Conservation (phyloP, 306 rosid species). For the Carpinus viminea region DNA sequence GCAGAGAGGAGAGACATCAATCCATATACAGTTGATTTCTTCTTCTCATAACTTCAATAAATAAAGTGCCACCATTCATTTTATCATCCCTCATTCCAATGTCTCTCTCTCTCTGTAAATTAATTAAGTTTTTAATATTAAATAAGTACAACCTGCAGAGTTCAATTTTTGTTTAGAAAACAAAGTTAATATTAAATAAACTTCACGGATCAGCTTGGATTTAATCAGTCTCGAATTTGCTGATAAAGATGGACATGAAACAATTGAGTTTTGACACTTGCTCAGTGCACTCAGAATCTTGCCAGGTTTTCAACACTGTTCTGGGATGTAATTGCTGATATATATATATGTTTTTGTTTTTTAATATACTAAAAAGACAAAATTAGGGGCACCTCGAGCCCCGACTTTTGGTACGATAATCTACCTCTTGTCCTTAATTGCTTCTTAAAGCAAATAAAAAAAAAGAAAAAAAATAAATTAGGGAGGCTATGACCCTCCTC, state of each 20-base stretch:
- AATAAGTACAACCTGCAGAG: neutral
- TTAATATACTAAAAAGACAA: too few relatives aligned
- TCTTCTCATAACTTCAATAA: neutral
- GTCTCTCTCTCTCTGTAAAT: neutral
- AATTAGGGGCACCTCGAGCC: too few relatives aligned
- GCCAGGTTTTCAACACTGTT: neutral
- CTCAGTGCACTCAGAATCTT: neutral
- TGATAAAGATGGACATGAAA: constrained; percentile 5
- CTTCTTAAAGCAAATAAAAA: too few relatives aligned
- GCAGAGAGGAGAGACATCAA: constrained; percentile 20
- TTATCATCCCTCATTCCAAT: constrained; percentile 40
- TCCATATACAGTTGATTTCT: constrained; percentile 21
- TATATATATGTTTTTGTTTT: too few relatives aligned
- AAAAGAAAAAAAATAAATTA: too few relatives aligned
- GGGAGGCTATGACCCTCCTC: too few relatives aligned
- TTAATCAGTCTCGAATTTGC: constrained; percentile 6
- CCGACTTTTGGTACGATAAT: too few relatives aligned
- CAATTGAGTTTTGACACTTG: neutral
- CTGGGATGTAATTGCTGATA: too few relatives aligned
- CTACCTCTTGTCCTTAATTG: too few relatives aligned
- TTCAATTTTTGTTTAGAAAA: neutral
- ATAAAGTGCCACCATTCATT: constrained; percentile 3
- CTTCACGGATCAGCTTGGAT: constrained; percentile 9
- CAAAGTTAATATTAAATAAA: neutral
- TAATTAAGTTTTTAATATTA: neutral